Evolutionary conservation across 164 flowering plant species (phyloP), one percentile per base, ranked within the genome.

Genomic region (Berberis thunbergii): DNA sequence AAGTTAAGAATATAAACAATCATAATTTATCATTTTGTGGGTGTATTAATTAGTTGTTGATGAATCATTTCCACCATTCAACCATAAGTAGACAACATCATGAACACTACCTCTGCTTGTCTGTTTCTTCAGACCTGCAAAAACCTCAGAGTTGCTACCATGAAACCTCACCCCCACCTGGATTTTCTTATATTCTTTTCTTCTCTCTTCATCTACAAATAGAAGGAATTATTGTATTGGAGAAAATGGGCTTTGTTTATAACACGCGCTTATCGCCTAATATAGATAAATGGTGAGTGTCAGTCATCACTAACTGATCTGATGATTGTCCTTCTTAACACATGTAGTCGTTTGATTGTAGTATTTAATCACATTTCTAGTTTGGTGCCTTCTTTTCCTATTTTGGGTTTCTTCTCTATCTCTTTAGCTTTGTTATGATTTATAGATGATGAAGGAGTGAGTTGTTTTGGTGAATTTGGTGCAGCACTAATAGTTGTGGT

Each of bases 11-110:
- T 58, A 5, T 58, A 58, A 43, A 44, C 6, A 44, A 11, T 43
- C 3, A 2, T 60, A 11, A 44, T 60, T 39, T 45, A 45, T 11
- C 42, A 61, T 4, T 49, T 3, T 50, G 41, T 60, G 26, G 49
- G 64, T 71, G 62, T 73, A 52, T 10, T 10, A 68, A 74, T 68
- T 67, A 74, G 76, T 74, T 75, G 73, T 57, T 78, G 76, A 69
- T 71, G 80, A 76, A 87, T 85, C 84, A 85, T 86, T 85, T 68
- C 79, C 68, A 78, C 87, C 86, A 83, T 83, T 81, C 77, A 76
- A 54, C 80, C 80, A 61, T 64, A 79, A 79, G 76, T 77, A 80
- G 87, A 87, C 94, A 84, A 62, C 84, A 90, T 90, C 77, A 90
- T 87, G 81, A 73, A 67, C 73, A 70, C 85, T 63, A 74, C 81